Base-by-base conservation (phyloP, 2,329 filamentous ascomycete species). In the Penicillium olsonii region DNA sequence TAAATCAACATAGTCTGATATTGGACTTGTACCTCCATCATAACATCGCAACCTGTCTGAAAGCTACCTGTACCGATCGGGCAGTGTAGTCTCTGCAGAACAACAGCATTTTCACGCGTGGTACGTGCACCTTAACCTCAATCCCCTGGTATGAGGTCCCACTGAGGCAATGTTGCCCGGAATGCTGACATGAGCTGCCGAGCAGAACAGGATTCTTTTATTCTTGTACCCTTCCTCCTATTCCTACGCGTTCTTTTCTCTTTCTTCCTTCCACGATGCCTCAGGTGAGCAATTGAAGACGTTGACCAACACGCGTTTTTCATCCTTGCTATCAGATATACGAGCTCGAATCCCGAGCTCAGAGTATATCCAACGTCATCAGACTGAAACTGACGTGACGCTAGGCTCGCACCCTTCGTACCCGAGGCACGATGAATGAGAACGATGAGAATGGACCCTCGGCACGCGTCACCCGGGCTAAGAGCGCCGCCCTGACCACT, bases 381-480 rank as follows among this genome's bases (percentile, higher is more conserved):
- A 31, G 29, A 45, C 18, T 22, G 52, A 49, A 38, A 51, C 42
- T 56, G 42, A 57, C 49, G 31, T 18, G 34, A 22, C 37, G 31
- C 31, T 66, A 87, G 87, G 82, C 80, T 78, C 87, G 88, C 74
- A 78, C 83, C 69, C 79, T 84, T 66, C 84, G 87, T 74, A 82
- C 85, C 70, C 87, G 91, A 75, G 82, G 85, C 70, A 82, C 87
- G 65, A 87, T 87, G 59, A 94, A 95, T 73, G 92, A 96, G 79
- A 96, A 96, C 70, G 92, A 96, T 71, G 94, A 96, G 78, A 95
- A 96, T 71, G 82, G 75, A 57, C 76, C 79, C 51, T 85, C 88
- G 54, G 90, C 88, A 75, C 90, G 92, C 76, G 78, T 96, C 70
- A 97, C 94, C 64, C 85, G 94, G 76, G 92, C 94, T 60, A 96